Conservation (phyloP, 1,284 basidiomycete species). For the Wallemia mellicola region DNA sequence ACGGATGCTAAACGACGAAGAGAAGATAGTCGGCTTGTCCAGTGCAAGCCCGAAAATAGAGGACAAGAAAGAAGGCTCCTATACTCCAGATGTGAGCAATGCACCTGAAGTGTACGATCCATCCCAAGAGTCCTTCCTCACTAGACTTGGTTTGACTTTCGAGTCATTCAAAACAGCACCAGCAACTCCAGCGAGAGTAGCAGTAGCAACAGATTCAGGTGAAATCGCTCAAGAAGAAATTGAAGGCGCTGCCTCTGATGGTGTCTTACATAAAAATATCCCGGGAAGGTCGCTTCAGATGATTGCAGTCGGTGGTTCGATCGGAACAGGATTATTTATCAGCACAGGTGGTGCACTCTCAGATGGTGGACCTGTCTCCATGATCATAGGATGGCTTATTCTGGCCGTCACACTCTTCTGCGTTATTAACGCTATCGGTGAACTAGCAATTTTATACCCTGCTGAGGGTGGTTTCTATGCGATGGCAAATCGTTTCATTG, state of each 20-base stretch:
- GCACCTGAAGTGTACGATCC: conserved; percentile 16
- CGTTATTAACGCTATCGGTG: conserved; percentile 17
- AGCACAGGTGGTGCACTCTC: background rate
- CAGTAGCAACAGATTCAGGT: background rate
- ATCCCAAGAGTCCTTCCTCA: conserved; percentile 14
- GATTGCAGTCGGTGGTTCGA: conserved; percentile 18
- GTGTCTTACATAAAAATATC: conserved; percentile 5
- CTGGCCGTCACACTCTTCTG: conserved; percentile 16
- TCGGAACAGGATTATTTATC: too few relatives aligned
- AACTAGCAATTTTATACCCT: conserved; percentile 19
- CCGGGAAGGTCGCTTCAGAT: conserved; percentile 7
- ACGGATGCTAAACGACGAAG: background rate
- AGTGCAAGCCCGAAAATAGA: background rate
- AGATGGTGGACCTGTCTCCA: conserved; percentile 19
- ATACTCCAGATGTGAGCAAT: background rate
- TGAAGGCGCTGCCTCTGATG: conserved; percentile 1
- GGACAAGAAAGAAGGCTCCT: conserved; percentile 2
- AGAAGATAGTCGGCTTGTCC: background rate
- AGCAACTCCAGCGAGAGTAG: conserved; percentile 12
- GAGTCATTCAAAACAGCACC: conserved; percentile 20
- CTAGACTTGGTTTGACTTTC: conserved; percentile 15
- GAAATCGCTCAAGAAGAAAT: background rate
- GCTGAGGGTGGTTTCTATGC: conserved; percentile 18
- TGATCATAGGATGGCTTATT: conserved; percentile 16
- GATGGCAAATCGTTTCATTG: conserved; percentile 14